A percentile compares a stretch with the other conserved stretches of the same genome.
Evolutionary conservation across 441 rosid genomes (phyloP).

Genomic region (Aleurites moluccanus): DNA sequence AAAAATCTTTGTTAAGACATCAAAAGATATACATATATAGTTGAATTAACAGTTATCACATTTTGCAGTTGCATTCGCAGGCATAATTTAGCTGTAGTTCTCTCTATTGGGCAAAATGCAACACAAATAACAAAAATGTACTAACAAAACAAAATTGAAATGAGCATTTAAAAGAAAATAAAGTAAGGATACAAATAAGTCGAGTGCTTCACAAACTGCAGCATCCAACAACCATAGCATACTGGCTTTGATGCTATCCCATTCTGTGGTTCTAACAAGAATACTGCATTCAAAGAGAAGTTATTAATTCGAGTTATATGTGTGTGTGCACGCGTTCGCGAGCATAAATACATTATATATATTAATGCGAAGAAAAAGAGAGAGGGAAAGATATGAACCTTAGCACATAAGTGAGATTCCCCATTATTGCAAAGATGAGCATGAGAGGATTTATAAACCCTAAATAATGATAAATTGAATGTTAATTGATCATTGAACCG

Average conservation of each 20-base stretch:
- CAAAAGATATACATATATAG: neutral
- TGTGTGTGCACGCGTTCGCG: too few relatives aligned
- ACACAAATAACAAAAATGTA: too few relatives aligned
- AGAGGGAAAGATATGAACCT: conserved; percentile 35
- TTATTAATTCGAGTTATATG: neutral
- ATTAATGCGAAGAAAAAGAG: too few relatives aligned
- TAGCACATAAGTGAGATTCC: conserved; percentile 78
- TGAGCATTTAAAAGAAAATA: neutral
- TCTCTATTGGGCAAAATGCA: too few relatives aligned
- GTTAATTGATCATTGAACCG: neutral
- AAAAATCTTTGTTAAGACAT: conserved; percentile 39
- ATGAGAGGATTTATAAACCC: conserved; percentile 96
- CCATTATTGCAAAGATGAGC: conserved; percentile 83
- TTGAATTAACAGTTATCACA: too few relatives aligned
- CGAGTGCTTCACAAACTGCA: conserved; percentile 73
- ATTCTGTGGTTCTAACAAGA: conserved; percentile 69
- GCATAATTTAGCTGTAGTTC: too few relatives aligned
- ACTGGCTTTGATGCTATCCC: conserved; percentile 78
- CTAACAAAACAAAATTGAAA: too few relatives aligned
- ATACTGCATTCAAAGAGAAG: conserved; percentile 44
- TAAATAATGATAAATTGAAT: conserved; percentile 12
- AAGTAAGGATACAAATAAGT: conserved; percentile 82
- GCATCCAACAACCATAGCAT: conserved; percentile 94
- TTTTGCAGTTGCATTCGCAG: too few relatives aligned
- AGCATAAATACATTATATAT: too few relatives aligned